Base-by-base conservation (phyloP, 768 basidiomycete species). In the Paxillus ammoniavirescens region DNA sequence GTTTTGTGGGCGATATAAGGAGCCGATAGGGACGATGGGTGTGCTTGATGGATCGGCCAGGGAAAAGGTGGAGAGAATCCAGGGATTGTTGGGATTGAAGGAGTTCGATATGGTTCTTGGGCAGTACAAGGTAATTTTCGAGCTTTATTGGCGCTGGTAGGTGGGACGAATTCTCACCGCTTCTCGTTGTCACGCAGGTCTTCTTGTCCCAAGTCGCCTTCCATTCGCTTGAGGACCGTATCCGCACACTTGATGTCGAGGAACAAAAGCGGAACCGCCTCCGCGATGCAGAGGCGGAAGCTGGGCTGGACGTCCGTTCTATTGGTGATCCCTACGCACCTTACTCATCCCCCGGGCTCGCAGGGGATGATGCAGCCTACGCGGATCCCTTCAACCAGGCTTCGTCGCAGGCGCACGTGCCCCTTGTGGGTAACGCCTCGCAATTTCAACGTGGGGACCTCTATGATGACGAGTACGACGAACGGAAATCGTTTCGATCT, bases 151-250 rank as follows among this genome's bases (percentile, higher is more conserved):
- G 17, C 44, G 12, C 3, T 1, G 7, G 4, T 8, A 13, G 21
- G 15, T 47, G 44, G 55, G 47, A 18, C 53, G 50, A 44, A 53
- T 52, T 48, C 49, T 61, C 18, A 54, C 12, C 1, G 1, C 2
- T n/a, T 45, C 36, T 52, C 49, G 43, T 46, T n/a, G 2, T 49
- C 2, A 12, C 8, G 0, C 59, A 97, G 94, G 87, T 95, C 42
- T 98, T 92, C 80, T 72, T 99, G 3, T 89, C 87, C 0, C 93
- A 95, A 62, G 57, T 64, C 0, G 89, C 91, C 0, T 98, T 98
- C 81, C 91, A 93, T 57, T 74, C 78, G 2, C 82, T 98, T 15
- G 96, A 98, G 66, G 92, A 99, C 63, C 82, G 83, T 3, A 76
- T 98, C 12, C 86, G 96, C 7, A 78, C 87, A 0, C 78, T 80